Percentiles rank a stretch among this genome's conserved stretches.
Conservation (phyloP, 1,139 yeast genomes). For the Meyerozyma sp. region DNA sequence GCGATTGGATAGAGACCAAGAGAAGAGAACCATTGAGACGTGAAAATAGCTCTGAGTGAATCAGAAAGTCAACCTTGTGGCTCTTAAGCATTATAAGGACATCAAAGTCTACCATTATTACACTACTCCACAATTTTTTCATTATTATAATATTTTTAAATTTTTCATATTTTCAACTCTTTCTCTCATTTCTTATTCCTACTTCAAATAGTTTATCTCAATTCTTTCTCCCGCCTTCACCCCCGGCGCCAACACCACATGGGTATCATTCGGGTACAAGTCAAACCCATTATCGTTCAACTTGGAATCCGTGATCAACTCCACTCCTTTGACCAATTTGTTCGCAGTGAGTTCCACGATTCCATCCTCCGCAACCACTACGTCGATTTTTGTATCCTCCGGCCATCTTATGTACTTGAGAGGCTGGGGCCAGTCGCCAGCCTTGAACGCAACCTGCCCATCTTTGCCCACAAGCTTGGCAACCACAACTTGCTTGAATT, state of each 20-base stretch:
- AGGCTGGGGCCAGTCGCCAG: constrained; percentile 53
- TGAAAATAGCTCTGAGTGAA: background rate
- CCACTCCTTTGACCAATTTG: constrained; percentile 39
- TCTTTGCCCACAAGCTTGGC: constrained; percentile 12
- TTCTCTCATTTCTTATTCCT: background rate
- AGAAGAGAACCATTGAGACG: background rate
- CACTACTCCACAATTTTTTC: background rate
- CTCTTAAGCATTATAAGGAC: no score
- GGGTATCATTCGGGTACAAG: constrained; percentile 31
- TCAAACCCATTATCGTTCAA: constrained; percentile 41
- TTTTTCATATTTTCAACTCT: background rate
- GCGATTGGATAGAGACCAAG: background rate
- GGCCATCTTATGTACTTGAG: constrained; percentile 31
- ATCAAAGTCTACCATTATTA: background rate
- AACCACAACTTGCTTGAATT: constrained; percentile 16
- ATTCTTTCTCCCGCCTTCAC: background rate
- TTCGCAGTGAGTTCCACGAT: constrained; percentile 13
- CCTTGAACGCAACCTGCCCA: constrained; percentile 21
- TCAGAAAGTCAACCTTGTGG: background rate
- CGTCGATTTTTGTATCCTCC: background rate
- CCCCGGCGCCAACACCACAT: constrained; percentile 9
- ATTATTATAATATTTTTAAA: background rate
- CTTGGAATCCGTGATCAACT: constrained; percentile 15
- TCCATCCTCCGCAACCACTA: background rate
- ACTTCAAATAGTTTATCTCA: background rate